Evolutionary conservation across 2,329 filamentous ascomycete species (phyloP).

Genomic region (Diaporthe humulicola): DNA sequence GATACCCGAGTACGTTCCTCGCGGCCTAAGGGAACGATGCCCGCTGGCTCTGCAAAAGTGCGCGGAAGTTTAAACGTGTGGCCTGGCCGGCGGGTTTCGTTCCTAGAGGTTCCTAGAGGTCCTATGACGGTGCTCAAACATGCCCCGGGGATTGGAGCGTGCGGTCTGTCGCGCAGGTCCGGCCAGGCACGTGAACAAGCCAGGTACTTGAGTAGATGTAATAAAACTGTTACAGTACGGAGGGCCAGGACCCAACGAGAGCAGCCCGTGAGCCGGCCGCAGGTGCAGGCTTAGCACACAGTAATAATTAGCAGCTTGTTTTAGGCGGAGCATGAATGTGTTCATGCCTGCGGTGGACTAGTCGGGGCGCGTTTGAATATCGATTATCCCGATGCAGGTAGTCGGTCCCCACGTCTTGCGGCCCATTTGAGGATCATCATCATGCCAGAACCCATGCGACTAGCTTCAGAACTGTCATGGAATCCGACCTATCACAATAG

Average conservation of each 20-base stretch:
- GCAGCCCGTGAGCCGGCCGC: not conserved
- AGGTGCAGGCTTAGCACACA: not conserved
- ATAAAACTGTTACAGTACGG: not conserved
- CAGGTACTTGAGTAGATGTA: not conserved
- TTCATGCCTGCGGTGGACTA: slow-evolving; percentile 11
- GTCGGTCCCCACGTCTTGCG: slow-evolving; percentile 12
- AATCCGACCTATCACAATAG: slow-evolving; percentile 16
- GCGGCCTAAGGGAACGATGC: slow-evolving; percentile 12
- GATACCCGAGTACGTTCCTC: slow-evolving; percentile 1
- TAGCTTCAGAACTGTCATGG: not conserved
- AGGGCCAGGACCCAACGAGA: not conserved
- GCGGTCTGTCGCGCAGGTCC: slow-evolving; percentile 11
- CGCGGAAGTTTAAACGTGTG: slow-evolving; percentile 20
- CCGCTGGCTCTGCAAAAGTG: not conserved
- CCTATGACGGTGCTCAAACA: slow-evolving; percentile 15
- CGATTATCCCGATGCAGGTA: slow-evolving; percentile 15
- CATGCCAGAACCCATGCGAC: slow-evolving; percentile 16
- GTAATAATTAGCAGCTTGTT: not conserved
- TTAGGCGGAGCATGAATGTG: slow-evolving; percentile 13
- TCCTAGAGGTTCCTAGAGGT: slow-evolving; percentile 31
- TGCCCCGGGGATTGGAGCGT: not conserved
- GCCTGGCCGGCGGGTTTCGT: slow-evolving; percentile 24
- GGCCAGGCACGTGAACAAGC: slow-evolving; percentile 23
- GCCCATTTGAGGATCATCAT: slow-evolving; percentile 24
- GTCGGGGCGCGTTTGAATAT: not conserved